These are phyloP conservation scores for Penicillium sclerotiorum DNA, from an alignment of 2,329 filamentous ascomycete genomes.

Conservation along the genomic window DNA sequence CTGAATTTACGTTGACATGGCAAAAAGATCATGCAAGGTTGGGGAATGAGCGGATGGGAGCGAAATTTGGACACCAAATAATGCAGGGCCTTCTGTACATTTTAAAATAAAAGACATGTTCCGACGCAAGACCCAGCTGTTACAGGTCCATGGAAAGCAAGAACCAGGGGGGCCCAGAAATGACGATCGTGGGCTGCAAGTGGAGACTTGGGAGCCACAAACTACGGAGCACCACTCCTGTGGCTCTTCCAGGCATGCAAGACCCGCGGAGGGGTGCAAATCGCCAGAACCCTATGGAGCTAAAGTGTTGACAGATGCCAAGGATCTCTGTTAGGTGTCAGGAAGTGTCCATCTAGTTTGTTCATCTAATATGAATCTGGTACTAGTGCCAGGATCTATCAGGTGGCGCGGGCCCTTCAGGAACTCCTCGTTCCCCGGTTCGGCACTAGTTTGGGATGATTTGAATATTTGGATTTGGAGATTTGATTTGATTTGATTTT, in stretches of 20 bases:
- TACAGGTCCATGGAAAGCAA: constrained; percentile 32
- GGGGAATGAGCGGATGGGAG: constrained; percentile 26
- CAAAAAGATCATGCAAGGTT: constrained; percentile 29
- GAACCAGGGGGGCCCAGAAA: constrained; percentile 32
- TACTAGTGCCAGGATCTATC: constrained; percentile 25
- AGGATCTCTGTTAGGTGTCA: constrained; percentile 19
- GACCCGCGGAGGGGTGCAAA: constrained; percentile 22
- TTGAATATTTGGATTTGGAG: constrained; percentile 6
- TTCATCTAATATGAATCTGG: no score
- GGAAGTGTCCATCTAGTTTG: constrained; percentile 15
- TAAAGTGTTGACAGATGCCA: no score
- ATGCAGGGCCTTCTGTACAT: constrained; percentile 30
- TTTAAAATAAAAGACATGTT: constrained; percentile 21
- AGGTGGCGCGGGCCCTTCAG: constrained; percentile 17
- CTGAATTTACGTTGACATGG: constrained; percentile 29
- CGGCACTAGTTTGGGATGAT: constrained; percentile 9
- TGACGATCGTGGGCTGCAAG: constrained; percentile 30
- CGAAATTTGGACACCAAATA: constrained; percentile 17
- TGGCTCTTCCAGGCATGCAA: constrained; percentile 21
- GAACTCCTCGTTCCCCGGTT: constrained; percentile 15
- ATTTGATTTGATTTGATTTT: constrained; percentile 2
- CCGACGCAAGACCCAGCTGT: constrained; percentile 19
- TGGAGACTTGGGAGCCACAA: constrained; percentile 27
- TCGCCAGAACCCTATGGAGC: constrained; percentile 15
- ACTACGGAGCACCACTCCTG: constrained; percentile 19